Base-by-base conservation (phyloP, 805 yeast genomes). In the Candida glaebosa region DNA sequence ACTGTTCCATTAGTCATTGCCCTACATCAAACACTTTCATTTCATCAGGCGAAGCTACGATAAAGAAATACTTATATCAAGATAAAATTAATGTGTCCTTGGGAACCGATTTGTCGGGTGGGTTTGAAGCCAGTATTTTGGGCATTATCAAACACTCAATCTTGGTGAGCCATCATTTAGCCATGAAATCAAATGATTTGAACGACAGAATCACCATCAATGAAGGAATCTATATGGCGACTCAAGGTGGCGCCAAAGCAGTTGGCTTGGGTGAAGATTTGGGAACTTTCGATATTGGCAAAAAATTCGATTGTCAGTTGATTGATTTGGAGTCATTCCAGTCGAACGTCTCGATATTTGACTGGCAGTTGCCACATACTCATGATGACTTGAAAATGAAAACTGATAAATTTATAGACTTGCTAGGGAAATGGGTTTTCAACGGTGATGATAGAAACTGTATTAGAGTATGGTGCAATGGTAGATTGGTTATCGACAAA, bases 391-490 rank as follows among this genome's bases (percentile, higher is more conserved):
- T 38, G 4, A 44, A 33, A 15, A 35, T n/a, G 24, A 37, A 39
- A 31, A n/a, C 30, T 4, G 3, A 47, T 26, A 46, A 49, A 51
- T 14, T 81, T 57, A 67, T 67, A 20, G 78, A 84, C 54, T 54
- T 87, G 40, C 59, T 89, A 3, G 86, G 86, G 45, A 89, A 88
- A 60, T 93, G 99, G 99, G 67, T 91, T 6, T 93, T 88, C 60
- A 77, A 80, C 44, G 98, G 98, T 15, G 99, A 93, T 63, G 97
- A 93, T 60, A 75, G 98, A 56, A 93, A 93, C 58, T 81, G 91
- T 25, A 55, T 66, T 4, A 71, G 71, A 40, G 96, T 91, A 12
- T 93, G 87, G 85, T 90, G 90, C 31, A 79, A 81, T 54, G 98
- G 98, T 7, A 63, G 75, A 47, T 54, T 65, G 41, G 91, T 86